Evolutionary conservation across 1,139 yeast species (phyloP).

Genomic region (Nakaseomyces nivariensis): DNA sequence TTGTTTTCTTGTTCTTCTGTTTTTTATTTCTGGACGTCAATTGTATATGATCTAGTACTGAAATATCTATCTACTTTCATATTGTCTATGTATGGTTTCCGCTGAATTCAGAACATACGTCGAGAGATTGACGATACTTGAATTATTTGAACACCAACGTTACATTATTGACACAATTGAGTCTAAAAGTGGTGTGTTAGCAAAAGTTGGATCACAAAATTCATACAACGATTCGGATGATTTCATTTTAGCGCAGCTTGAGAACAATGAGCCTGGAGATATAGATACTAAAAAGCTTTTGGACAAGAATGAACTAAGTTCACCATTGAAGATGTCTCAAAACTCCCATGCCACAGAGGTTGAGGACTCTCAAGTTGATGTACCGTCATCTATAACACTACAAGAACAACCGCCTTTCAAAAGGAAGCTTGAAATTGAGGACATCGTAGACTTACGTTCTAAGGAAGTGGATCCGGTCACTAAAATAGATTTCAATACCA

Average conservation of each 20-base stretch:
- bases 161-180: neutral
- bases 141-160: neutral
- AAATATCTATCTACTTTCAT: neutral
- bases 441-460: neutral
- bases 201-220: neutral
- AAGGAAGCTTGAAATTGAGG: neutral
- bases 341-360: conserved; percentile 7
- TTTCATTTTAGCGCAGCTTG: conserved; percentile 19
- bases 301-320: conserved; percentile 12
- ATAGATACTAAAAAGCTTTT: neutral
- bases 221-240: conserved; percentile 12
- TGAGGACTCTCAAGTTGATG: neutral
- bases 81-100: conserved; percentile 4
- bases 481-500: conserved; percentile 19
- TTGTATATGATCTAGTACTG: too few relatives aligned
- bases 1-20: too few relatives aligned
- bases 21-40: too few relatives aligned
- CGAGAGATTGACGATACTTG: neutral
- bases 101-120: neutral
- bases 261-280: conserved; percentile 3
- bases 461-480: neutral
- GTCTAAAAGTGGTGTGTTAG: neutral
- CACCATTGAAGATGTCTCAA: conserved; percentile 15
- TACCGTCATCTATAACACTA: neutral
- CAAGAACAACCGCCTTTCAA: neutral